phyloP scores from a whole-genome alignment of 2,329 filamentous ascomycete species.

The Fonsecaea multimorphosa region DNA sequence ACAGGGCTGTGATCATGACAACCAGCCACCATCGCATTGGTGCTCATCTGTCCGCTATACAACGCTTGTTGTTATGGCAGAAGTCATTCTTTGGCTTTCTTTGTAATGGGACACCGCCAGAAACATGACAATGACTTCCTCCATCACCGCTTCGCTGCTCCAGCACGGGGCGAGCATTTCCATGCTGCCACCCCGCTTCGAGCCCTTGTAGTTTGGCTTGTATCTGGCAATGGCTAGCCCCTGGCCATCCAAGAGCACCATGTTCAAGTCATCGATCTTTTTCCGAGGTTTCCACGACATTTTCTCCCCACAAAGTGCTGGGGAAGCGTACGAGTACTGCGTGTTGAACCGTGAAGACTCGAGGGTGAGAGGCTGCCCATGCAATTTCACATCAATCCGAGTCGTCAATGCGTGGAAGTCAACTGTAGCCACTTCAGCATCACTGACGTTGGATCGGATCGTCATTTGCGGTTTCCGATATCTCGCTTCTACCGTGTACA shows the following conservation, averaged over 20 bases:
- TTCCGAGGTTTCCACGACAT: slow-evolving; percentile 15
- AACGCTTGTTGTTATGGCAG: background rate
- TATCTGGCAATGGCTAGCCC: slow-evolving; percentile 18
- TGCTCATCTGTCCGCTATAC: background rate
- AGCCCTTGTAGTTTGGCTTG: slow-evolving; percentile 17
- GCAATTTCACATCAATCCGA: slow-evolving; percentile 8
- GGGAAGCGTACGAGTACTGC: slow-evolving; percentile 13
- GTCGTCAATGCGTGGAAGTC: slow-evolving; percentile 2
- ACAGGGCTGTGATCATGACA: background rate
- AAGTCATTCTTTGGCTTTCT: slow-evolving; percentile 4
- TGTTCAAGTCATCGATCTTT: slow-evolving; percentile 18
- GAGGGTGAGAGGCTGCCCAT: background rate
- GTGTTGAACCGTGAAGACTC: background rate
- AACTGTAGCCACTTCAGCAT: slow-evolving; percentile 8
- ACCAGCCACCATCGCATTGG: background rate
- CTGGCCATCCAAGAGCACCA: slow-evolving; percentile 15
- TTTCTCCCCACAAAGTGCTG: slow-evolving; percentile 11
- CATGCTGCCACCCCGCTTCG: slow-evolving; percentile 12
- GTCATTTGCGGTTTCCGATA: slow-evolving; percentile 15
- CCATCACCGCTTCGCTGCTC: background rate
- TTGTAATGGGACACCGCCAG: slow-evolving; percentile 12
- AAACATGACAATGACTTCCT: slow-evolving; percentile 12
- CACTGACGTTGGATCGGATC: background rate
- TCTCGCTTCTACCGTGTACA: slow-evolving; percentile 10
- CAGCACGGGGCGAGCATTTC: slow-evolving; percentile 14